Percentiles rank a stretch among this genome's conserved stretches.
Evolutionary conservation across 352 stramenopile species (phyloP).

Genomic region (Plasmopara muralis): DNA sequence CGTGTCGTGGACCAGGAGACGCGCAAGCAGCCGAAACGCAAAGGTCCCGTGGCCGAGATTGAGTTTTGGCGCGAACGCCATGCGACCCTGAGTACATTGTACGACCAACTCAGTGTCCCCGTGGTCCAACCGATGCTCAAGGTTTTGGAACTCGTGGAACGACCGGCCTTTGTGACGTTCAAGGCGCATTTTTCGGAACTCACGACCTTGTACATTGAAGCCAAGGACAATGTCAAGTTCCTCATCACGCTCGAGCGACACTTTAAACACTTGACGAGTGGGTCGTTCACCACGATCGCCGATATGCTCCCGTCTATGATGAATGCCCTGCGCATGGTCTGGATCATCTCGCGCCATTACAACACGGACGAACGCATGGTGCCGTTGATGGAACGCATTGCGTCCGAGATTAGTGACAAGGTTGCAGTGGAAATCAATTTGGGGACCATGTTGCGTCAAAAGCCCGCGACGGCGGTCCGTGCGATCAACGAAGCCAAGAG

Average conservation of each 20-base stretch:
- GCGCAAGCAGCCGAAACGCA: conserved; percentile 80
- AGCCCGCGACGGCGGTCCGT: conserved; percentile 63
- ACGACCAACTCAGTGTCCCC: conserved; percentile 94
- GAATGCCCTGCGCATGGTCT: conserved; percentile 95
- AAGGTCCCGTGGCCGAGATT: conserved; percentile 90
- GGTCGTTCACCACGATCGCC: conserved; percentile 87
- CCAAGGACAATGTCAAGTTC: conserved; percentile 96
- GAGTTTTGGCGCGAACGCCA: conserved; percentile 95
- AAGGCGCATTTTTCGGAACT: conserved; percentile 93
- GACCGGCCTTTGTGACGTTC: conserved; percentile 88
- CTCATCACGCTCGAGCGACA: conserved; percentile 93
- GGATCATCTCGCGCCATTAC: conserved; percentile 96
- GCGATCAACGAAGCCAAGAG: conserved; percentile 88
- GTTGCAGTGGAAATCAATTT: conserved; percentile 90
- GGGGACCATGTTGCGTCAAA: conserved; percentile 81
- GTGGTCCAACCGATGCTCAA: conserved; percentile 95
- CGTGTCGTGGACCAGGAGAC: conserved; percentile 88
- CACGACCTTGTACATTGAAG: conserved; percentile 92
- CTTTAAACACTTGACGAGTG: conserved; percentile 92
- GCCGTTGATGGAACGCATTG: conserved; percentile 94
- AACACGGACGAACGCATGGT: conserved; percentile 97
- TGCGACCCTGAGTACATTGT: conserved; percentile 91
- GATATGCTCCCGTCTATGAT: conserved; percentile 95
- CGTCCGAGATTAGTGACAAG: conserved; percentile 90
- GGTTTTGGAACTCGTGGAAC: conserved; percentile 87